phyloP scores from a whole-genome alignment of 129 eudicot species.

The Deinandra increscens region DNA sequence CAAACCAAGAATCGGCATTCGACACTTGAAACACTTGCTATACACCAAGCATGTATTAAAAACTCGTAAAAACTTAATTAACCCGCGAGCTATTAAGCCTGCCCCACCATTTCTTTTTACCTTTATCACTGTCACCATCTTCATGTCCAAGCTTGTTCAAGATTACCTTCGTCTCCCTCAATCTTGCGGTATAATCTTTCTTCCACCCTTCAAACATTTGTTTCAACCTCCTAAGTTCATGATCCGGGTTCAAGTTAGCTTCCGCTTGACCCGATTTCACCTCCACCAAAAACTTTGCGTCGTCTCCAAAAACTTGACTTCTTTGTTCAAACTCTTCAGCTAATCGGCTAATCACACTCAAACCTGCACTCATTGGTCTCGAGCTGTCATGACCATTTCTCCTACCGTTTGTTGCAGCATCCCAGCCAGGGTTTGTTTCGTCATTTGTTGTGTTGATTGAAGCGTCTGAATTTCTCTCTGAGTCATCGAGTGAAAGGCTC shows the following conservation, averaged over 20 bases:
- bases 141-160: slow-evolving; percentile 74
- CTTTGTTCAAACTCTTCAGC: slow-evolving; percentile 94
- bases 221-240: slow-evolving; percentile 72
- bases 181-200: slow-evolving; percentile 79
- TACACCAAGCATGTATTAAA: slow-evolving; percentile 7
- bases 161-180: slow-evolving; percentile 89
- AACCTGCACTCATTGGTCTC: slow-evolving; percentile 65
- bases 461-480: slow-evolving; percentile 68
- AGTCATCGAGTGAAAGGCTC: slow-evolving; percentile 68
- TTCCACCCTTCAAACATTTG: slow-evolving; percentile 96
- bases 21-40: slow-evolving; percentile 6
- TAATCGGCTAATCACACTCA: slow-evolving; percentile 76
- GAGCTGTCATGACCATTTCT: slow-evolving; percentile 39
- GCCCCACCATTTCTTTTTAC: slow-evolving; percentile 89
- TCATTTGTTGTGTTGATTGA: slow-evolving; percentile 59
- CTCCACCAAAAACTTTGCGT: slow-evolving; percentile 90
- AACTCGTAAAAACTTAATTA: slow-evolving; percentile 25
- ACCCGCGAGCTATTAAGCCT: slow-evolving; percentile 74
- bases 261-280: slow-evolving; percentile 86
- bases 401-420: slow-evolving; percentile 43
- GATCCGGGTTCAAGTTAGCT: slow-evolving; percentile 77
- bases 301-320: slow-evolving; percentile 88
- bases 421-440: slow-evolving; percentile 46
- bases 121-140: slow-evolving; percentile 54
- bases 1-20: not conserved